Evolutionary conservation across 345 rosid species (phyloP), one percentile per base, ranked within the genome.

Genomic region (Hypericum perforatum): DNA sequence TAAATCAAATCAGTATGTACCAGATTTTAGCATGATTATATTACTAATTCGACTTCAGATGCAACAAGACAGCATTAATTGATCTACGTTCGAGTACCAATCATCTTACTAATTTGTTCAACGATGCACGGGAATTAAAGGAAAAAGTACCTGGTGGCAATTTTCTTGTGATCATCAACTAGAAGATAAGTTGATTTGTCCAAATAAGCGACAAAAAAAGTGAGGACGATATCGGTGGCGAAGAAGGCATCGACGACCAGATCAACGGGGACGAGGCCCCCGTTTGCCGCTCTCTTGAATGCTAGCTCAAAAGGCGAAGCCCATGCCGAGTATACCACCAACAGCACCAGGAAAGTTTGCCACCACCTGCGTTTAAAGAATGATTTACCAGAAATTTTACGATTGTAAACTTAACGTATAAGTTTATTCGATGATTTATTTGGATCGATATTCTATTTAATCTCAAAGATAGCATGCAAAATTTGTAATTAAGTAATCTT

Each of bases 291-390:
- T 68, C 39, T 80, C 40, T 37, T 72, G 64, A 92, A 92, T 2
- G 96, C 96, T 5, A 92, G 56, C 70, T 85, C 94, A 37, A 92
- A 92, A 0, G 77, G 71, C 11, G 96, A 79, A 45, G 86, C 84
- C 98, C 98, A 92, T n/a, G 95, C 86, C 0, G 95, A 85, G 78
- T 92, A 87, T 0, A 78, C 64, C 56, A 87, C 95, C 57, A 92
- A 61, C 12, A 63, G 62, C 61, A 87, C 95, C 16, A 92, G 74
- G 51, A 77, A 76, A 8, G 90, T 70, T 52, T 87, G 88, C 98
- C 98, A 87, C 72, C 64, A 66, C 61, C 98, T 87, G 62, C 78
- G 54, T 36, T 3, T 22, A 22, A 1, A 4, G 32, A 22, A n/a
- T n/a, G n/a, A n/a, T n/a, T n/a, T 22, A 22, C 32, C 2, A 22